Evolutionary conservation across 306 rosid genomes (phyloP), one percentile per base, ranked within the genome.

Genomic region (Carpinus viminea): DNA sequence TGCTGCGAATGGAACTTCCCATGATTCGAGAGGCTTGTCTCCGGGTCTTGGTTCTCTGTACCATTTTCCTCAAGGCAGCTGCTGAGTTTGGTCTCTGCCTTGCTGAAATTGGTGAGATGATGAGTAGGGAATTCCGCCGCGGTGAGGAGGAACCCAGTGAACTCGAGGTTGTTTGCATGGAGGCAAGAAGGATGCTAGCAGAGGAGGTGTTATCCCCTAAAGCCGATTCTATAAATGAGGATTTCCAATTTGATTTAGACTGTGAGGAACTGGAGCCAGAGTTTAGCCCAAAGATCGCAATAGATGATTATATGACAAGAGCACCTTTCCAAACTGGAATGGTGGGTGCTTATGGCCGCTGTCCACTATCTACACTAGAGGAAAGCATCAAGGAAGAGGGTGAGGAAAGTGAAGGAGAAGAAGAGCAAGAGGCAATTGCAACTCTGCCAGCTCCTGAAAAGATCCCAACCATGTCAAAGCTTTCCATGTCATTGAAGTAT

Each of bases 81-180:
- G 98, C 94, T 55, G 74, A 82, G 6, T 86, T 2, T 70, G 98
- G 99, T 62, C 94, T 93, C 0, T 93, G 96, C 78, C 99, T 95
- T 72, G 90, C 93, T 65, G 99, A 95, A 84, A 93, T 95, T 45
- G 99, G 99, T 5, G 99, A 95, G 89, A 93, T 95, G 99, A 95
- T 93, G 99, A 95, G 88, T 10, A 81, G 99, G 82, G 99, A 95
- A 74, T 93, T 89, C 84, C 91, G 78, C 15, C 62, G 96, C 4
- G 98, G 91, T 6, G 96, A 91, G 89, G 98, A 95, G 89, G 97
- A 91, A 36, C 99, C 99, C 31, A 95, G 99, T 86, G 99, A 91
- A 68, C 97, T 95, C 0, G 99, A 95, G 87, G 87, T 95, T 46
- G 78, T 95, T 50, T 95, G 99, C 83, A 83, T 95, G 87, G 97